These are phyloP conservation scores for Lactarius hatsudake DNA, from an alignment of 768 basidiomycete species.

Conservation along the genomic window DNA sequence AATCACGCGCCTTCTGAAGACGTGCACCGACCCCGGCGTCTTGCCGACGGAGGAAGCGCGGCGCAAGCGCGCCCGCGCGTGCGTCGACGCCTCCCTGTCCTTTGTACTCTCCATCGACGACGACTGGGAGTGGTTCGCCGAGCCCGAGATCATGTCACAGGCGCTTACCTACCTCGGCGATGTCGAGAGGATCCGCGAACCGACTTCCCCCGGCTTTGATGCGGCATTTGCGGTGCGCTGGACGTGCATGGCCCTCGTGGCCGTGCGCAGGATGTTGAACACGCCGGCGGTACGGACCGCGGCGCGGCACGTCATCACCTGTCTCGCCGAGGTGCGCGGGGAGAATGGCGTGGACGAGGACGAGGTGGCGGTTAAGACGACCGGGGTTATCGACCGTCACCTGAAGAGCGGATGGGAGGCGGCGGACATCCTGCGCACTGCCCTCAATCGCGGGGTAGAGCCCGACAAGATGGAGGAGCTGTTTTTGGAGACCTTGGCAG, in stretches of 20 bases:
- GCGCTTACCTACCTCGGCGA: slow-evolving; percentile 15
- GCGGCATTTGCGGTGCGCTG: slow-evolving; percentile 13
- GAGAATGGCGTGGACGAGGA: slow-evolving; percentile 3
- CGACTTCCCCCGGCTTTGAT: slow-evolving; percentile 6
- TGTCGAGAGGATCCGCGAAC: slow-evolving; percentile 3
- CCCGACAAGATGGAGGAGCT: slow-evolving; percentile 12
- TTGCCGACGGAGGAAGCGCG: slow-evolving; percentile 10
- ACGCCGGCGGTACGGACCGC: neutral
- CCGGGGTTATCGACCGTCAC: slow-evolving; percentile 13
- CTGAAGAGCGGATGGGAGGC: slow-evolving; percentile 14
- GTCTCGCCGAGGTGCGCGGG: slow-evolving; percentile 8
- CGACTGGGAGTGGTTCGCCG: slow-evolving; percentile 19
- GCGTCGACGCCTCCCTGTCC: slow-evolving; percentile 14
- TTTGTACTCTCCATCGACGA: slow-evolving; percentile 16
- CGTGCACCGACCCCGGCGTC: slow-evolving; percentile 15
- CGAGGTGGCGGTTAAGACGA: slow-evolving; percentile 10
- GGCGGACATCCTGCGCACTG: neutral
- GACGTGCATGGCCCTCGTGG: slow-evolving; percentile 21
- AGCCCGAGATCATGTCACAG: slow-evolving; percentile 16
- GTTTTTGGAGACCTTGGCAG: slow-evolving; percentile 1
- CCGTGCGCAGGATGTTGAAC: slow-evolving; percentile 13
- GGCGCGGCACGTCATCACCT: slow-evolving; percentile 4
- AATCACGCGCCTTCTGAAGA: slow-evolving; percentile 16
- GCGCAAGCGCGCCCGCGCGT: slow-evolving; percentile 18
- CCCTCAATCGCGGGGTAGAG: slow-evolving; percentile 2